Evolutionary conservation across 345 rosid genomes (phyloP).

Genomic region (Pistacia atlantica): DNA sequence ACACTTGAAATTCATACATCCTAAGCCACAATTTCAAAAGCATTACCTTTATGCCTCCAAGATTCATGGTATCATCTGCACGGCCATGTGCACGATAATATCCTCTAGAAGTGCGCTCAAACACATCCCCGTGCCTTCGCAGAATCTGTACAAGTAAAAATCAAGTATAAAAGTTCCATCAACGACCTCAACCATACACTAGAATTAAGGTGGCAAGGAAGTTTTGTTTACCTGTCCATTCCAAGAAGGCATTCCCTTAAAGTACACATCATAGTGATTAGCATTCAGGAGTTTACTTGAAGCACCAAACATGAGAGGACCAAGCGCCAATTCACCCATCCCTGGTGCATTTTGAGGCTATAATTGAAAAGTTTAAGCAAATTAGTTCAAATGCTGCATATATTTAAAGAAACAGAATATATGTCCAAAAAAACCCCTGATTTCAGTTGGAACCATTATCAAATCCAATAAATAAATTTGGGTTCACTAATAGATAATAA

Average conservation of each 20-base stretch:
- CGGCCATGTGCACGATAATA: constrained; percentile 96
- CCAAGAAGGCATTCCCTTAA: constrained; percentile 78
- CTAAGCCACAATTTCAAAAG: constrained; percentile 6
- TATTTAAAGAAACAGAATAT: background rate
- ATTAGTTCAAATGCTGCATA: background rate
- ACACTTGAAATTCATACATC: background rate
- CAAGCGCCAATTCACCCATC: constrained; percentile 89
- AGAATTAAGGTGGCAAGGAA: background rate
- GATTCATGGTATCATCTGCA: constrained; percentile 97
- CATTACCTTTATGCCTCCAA: constrained; percentile 94
- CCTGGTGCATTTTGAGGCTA: constrained; percentile 68
- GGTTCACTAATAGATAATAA: background rate
- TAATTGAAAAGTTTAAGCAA: constrained; percentile 19
- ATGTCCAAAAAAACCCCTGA: background rate
- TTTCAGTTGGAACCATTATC: background rate
- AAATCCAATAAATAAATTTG: background rate
- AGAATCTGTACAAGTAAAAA: constrained; percentile 48
- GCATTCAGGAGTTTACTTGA: constrained; percentile 78
- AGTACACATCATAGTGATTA: constrained; percentile 76
- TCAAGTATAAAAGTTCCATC: background rate
- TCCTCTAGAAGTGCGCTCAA: constrained; percentile 77
- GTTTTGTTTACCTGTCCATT: constrained; percentile 60
- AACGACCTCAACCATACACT: background rate
- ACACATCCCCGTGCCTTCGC: constrained; percentile 93
- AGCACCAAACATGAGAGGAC: constrained; percentile 82